Conservation (phyloP, 139 green algal genomes). For the Tetratostichococcus sp. region DNA sequence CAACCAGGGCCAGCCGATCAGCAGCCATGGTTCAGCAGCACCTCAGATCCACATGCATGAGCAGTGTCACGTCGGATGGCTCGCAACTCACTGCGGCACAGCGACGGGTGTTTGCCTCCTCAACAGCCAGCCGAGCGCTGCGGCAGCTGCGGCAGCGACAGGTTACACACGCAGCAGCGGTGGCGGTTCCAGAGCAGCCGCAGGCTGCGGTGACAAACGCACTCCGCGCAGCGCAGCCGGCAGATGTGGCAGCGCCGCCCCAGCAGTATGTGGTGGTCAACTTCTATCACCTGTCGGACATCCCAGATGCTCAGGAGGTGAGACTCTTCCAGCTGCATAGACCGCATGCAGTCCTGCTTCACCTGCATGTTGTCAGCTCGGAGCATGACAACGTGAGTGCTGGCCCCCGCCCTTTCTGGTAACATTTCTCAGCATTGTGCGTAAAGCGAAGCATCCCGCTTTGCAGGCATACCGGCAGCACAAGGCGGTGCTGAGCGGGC, state of each 20-base stretch:
- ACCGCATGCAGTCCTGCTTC: too few species aligned
- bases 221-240: neutral
- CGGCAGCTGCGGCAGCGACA: constrained; percentile 1
- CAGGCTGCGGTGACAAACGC: neutral
- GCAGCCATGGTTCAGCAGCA: neutral
- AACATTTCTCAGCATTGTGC: too few species aligned
- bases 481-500: constrained; percentile 36
- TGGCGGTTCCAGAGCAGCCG: neutral
- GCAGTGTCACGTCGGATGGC: too few species aligned
- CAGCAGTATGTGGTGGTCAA: constrained; percentile 74
- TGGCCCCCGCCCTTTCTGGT: too few species aligned
- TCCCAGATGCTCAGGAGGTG: constrained; percentile 62
- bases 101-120: too few species aligned
- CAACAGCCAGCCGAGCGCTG: too few species aligned
- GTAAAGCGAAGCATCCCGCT: too few species aligned
- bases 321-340: neutral
- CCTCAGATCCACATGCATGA: too few species aligned
- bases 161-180: neutral
- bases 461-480: constrained; percentile 19
- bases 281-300: constrained; percentile 90
- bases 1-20: too few species aligned
- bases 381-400: too few species aligned
- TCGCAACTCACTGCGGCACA: neutral
- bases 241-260: neutral
- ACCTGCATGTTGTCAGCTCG: too few species aligned